Percentiles rank a stretch among this genome's conserved stretches.
phyloP scores from a whole-genome alignment of 2,329 filamentous ascomycete species.

The Phyllosticta citribraziliensis region DNA sequence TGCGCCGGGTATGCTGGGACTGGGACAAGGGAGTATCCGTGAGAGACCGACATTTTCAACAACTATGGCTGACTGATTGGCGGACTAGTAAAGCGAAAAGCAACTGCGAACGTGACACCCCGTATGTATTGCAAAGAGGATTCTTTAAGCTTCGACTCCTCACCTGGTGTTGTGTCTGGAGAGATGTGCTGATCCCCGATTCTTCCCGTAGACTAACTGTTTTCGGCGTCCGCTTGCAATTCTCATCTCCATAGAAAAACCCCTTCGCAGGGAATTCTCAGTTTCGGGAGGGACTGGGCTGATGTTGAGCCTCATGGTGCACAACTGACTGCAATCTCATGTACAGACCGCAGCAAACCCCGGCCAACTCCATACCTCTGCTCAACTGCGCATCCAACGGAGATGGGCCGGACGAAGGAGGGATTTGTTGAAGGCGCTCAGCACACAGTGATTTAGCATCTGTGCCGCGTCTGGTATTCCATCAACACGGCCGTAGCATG shows the following conservation, averaged over 20 bases:
- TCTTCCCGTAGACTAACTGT: not conserved
- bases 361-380: not conserved
- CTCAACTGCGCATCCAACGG: not conserved
- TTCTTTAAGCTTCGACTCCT: not conserved
- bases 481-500: not conserved
- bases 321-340: not conserved
- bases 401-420: not conserved
- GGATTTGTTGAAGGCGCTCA: not conserved
- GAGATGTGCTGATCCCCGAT: not conserved
- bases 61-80: not conserved
- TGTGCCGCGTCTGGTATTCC: not conserved
- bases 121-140: not conserved
- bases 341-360: not conserved
- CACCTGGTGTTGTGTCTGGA: not conserved
- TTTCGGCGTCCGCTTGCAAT: not conserved
- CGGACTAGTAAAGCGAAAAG: not conserved
- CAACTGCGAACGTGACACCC: not conserved
- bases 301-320: not conserved
- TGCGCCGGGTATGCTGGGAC: not conserved
- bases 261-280: not conserved
- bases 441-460: not conserved
- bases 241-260: not conserved
- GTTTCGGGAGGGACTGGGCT: not conserved
- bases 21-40: not conserved
- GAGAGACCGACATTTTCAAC: not conserved